A percentile compares a stretch with the other conserved stretches of the same genome.
Evolutionary conservation across 345 rosid genomes (phyloP).

Genomic region (Camelina laxa): DNA sequence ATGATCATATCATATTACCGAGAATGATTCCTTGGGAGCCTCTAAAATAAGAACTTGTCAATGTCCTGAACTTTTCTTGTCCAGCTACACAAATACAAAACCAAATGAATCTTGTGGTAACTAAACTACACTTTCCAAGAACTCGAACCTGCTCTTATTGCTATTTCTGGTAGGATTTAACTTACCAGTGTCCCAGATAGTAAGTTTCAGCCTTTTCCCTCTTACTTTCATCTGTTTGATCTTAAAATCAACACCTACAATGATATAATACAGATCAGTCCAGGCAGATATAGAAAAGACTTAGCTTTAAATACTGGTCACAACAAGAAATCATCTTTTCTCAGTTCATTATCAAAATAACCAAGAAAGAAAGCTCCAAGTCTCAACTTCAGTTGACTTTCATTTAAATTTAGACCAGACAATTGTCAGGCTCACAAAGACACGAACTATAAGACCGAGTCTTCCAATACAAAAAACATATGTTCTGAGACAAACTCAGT

Average conservation of each 20-base stretch:
- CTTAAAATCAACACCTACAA: slow-evolving; percentile 95
- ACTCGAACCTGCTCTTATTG: neutral
- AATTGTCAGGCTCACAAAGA: neutral
- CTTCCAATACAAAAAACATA: neutral
- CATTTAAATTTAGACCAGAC: slow-evolving; percentile 13
- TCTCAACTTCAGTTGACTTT: slow-evolving; percentile 30
- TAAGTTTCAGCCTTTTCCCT: slow-evolving; percentile 86
- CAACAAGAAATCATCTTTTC: neutral
- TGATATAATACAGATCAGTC: neutral
- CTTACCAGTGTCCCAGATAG: slow-evolving; percentile 97
- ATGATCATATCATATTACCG: slow-evolving; percentile 49
- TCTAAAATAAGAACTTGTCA: slow-evolving; percentile 88
- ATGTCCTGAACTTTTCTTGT: slow-evolving; percentile 88
- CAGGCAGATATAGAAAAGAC: neutral
- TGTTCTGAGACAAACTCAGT: neutral
- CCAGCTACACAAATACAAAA: slow-evolving; percentile 67
- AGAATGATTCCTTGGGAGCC: slow-evolving; percentile 96
- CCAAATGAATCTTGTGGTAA: slow-evolving; percentile 14
- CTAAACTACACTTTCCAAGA: neutral
- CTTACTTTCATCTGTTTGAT: slow-evolving; percentile 67
- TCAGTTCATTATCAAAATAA: neutral
- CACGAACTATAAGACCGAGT: neutral
- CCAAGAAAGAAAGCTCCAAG: neutral
- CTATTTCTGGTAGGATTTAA: slow-evolving; percentile 1
- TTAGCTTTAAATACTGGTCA: neutral